These are phyloP conservation scores for Paspalum vaginatum DNA, from an alignment of 176 grass and related monocot genomes.

Conservation along the genomic window DNA sequence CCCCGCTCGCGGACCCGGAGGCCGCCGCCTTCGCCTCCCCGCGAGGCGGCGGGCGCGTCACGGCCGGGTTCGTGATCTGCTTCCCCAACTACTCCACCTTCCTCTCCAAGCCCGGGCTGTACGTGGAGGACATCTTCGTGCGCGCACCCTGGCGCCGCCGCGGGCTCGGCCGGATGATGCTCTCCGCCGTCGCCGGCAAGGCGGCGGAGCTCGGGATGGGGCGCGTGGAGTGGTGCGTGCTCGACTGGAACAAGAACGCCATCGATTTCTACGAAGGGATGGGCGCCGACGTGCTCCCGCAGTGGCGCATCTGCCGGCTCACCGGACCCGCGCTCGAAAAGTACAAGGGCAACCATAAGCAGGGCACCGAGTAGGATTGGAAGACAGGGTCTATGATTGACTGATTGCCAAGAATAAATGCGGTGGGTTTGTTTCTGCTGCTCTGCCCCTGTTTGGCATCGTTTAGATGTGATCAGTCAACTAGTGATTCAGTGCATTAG, in stretches of 20 bases:
- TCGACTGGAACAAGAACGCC: conserved; percentile 90
- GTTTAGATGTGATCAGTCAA: conserved; percentile 2
- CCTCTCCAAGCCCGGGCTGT: conserved; percentile 63
- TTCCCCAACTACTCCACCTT: conserved; percentile 81
- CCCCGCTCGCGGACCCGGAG: conserved; percentile 52
- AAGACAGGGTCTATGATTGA: not conserved
- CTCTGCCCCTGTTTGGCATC: not conserved
- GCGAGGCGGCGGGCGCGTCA: conserved; percentile 38
- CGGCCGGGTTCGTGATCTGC: conserved; percentile 66
- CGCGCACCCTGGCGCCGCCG: conserved; percentile 77
- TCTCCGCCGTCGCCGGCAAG: conserved; percentile 69
- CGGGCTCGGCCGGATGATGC: conserved; percentile 80
- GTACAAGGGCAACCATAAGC: conserved; percentile 51
- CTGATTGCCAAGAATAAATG: conserved; percentile 38
- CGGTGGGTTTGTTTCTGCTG: conserved; percentile 18
- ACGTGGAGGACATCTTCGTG: conserved; percentile 76
- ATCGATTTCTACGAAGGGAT: conserved; percentile 89
- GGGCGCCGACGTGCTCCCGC: conserved; percentile 84
- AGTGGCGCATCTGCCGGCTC: conserved; percentile 93
- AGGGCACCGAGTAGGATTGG: not conserved
- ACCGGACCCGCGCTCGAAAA: conserved; percentile 49
- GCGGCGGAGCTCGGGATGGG: conserved; percentile 79
- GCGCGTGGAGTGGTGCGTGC: conserved; percentile 85
- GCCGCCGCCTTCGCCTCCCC: conserved; percentile 51
- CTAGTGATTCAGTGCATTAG: conserved; percentile 21